Percentiles rank a stretch among this genome's conserved stretches.
phyloP scores from a whole-genome alignment of 176 grass and related monocot genomes.

The Musa beccarii region DNA sequence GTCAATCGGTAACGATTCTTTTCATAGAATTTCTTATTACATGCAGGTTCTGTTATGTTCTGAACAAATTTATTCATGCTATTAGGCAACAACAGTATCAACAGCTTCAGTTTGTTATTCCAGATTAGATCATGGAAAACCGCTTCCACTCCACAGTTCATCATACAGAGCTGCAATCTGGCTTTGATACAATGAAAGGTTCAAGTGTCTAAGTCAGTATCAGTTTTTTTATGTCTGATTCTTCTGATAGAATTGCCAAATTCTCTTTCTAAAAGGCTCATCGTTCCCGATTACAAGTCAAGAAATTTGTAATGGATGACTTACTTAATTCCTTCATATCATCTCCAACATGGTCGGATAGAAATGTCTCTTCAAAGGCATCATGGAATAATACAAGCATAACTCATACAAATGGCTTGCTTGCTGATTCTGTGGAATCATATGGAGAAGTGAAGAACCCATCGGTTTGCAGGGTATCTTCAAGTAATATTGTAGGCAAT shows the following conservation, averaged over 20 bases:
- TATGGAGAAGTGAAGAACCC: conserved; percentile 5
- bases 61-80: neutral
- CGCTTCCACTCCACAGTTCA: neutral
- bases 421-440: conserved; percentile 8
- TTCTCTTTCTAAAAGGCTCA: neutral
- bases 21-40: neutral
- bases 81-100: neutral
- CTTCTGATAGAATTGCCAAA: neutral
- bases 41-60: neutral
- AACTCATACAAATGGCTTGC: conserved; percentile 2
- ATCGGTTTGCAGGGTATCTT: neutral
- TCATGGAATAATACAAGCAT: neutral
- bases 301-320: conserved; percentile 13
- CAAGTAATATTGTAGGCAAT: conserved; percentile 8
- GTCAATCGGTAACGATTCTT: neutral
- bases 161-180: neutral
- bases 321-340: conserved; percentile 12
- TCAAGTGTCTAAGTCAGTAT: neutral
- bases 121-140: neutral
- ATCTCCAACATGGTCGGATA: conserved; percentile 4
- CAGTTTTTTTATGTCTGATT: neutral
- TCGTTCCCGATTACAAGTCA: too few species aligned
- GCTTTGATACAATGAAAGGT: neutral
- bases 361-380: conserved; percentile 1
- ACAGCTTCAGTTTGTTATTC: neutral